Conservation (phyloP, 1,284 basidiomycete genomes). For the Psilocybe mexicana region DNA sequence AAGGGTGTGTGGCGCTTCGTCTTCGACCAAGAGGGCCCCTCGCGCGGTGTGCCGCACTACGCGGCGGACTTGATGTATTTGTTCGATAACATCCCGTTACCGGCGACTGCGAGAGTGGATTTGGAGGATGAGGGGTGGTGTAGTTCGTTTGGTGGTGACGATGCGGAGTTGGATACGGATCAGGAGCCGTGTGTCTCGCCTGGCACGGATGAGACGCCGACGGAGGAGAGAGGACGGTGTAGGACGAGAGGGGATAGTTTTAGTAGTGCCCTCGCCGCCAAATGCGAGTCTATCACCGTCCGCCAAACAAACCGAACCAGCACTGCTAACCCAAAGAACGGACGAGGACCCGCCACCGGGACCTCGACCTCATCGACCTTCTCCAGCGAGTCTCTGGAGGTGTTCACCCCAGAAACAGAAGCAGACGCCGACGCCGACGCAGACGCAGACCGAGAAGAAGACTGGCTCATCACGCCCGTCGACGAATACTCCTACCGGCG, state of each 20-base stretch:
- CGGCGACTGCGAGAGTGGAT: constrained; percentile 33
- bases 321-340: too few relatives aligned
- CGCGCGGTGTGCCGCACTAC: constrained; percentile 61
- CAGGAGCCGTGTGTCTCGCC: constrained; percentile 14
- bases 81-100: constrained; percentile 68
- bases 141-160: background rate
- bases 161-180: constrained; percentile 25
- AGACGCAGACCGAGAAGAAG: constrained; percentile 22
- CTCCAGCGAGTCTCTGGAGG: too few relatives aligned
- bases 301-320: background rate
- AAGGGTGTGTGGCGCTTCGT: constrained; percentile 70
- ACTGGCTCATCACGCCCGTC: constrained; percentile 55
- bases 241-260: constrained; percentile 6
- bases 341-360: constrained; percentile 10
- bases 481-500: constrained; percentile 63
- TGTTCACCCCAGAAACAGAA: too few relatives aligned
- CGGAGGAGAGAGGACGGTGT: constrained; percentile 4
- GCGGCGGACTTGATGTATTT: constrained; percentile 71
- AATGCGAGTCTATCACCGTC: constrained; percentile 12
- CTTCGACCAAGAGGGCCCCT: constrained; percentile 75
- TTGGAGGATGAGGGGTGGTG: constrained; percentile 9
- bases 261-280: constrained; percentile 14
- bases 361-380: background rate
- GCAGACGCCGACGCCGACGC: constrained; percentile 8
- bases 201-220: constrained; percentile 4